phyloP scores from a whole-genome alignment of 2,329 filamentous ascomycete species.

The Fusarium bactridioides region DNA sequence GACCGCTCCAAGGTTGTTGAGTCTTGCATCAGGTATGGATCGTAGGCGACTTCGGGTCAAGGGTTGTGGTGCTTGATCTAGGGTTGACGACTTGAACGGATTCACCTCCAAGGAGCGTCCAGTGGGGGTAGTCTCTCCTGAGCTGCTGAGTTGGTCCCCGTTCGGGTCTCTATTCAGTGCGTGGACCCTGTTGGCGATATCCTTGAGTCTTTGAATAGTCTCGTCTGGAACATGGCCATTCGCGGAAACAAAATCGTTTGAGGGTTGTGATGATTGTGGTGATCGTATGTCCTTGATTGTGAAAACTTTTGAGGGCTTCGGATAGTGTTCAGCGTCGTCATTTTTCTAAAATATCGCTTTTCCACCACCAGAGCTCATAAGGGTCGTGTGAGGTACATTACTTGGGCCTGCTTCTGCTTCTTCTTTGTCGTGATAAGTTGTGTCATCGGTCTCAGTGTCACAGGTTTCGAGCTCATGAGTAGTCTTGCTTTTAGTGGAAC shows the following conservation, averaged over 20 bases:
- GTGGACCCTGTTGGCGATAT: background rate
- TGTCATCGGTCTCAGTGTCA: background rate
- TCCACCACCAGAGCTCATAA: constrained; percentile 12
- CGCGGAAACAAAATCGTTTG: background rate
- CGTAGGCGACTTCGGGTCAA: constrained; percentile 20
- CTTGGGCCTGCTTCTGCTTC: background rate
- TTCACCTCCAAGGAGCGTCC: background rate
- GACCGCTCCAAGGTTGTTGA: constrained; percentile 17
- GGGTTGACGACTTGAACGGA: background rate
- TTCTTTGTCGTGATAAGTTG: background rate
- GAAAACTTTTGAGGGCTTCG: constrained; percentile 7
- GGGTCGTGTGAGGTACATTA: constrained; percentile 9
- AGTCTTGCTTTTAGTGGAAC: background rate
- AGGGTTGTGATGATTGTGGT: background rate
- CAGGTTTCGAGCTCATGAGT: background rate
- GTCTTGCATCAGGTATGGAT: constrained; percentile 14
- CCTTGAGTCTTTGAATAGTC: background rate
- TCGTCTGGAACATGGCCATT: background rate
- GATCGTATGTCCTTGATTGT: background rate
- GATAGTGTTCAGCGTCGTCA: background rate
- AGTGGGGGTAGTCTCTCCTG: background rate
- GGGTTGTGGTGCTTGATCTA: background rate
- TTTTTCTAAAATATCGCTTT: constrained; percentile 26
- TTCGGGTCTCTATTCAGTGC: background rate
- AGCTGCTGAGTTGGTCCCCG: background rate